Conservation (phyloP, 768 basidiomycete species). For the Tulasnella sp. region DNA sequence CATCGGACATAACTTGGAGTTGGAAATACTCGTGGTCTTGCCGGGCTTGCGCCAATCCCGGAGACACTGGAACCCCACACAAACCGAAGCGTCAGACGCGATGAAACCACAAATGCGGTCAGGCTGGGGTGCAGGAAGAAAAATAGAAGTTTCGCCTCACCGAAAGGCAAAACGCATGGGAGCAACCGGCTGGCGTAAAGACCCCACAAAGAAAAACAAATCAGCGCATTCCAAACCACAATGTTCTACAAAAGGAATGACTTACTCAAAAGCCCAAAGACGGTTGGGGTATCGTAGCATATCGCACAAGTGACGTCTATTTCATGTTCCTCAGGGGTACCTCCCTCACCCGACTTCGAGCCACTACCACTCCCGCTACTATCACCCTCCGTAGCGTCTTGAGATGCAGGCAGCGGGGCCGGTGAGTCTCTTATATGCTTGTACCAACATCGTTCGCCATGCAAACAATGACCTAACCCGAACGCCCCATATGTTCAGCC, state of each 20-base stretch:
- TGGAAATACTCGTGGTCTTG: constrained; percentile 9
- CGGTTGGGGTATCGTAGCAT: constrained; percentile 10
- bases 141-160: not conserved
- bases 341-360: not conserved
- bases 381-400: not conserved
- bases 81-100: no score
- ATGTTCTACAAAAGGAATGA: not conserved
- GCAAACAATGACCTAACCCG: constrained; percentile 10
- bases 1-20: constrained; percentile 14
- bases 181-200: constrained; percentile 17
- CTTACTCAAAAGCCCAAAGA: constrained; percentile 17
- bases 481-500: not conserved
- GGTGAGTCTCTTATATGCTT: no score
- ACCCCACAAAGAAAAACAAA: no score
- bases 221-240: no score
- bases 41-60: constrained; percentile 10
- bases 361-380: no score
- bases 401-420: not conserved
- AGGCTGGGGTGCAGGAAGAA: no score
- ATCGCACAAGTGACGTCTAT: constrained; percentile 10
- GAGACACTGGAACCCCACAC: no score
- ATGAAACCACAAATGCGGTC: no score
- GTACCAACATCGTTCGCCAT: constrained; percentile 12
- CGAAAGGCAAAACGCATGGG: constrained; percentile 16
- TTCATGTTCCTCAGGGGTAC: not conserved